phyloP scores from a whole-genome alignment of 2,329 filamentous ascomycete genomes.

The Nemania abortiva region DNA sequence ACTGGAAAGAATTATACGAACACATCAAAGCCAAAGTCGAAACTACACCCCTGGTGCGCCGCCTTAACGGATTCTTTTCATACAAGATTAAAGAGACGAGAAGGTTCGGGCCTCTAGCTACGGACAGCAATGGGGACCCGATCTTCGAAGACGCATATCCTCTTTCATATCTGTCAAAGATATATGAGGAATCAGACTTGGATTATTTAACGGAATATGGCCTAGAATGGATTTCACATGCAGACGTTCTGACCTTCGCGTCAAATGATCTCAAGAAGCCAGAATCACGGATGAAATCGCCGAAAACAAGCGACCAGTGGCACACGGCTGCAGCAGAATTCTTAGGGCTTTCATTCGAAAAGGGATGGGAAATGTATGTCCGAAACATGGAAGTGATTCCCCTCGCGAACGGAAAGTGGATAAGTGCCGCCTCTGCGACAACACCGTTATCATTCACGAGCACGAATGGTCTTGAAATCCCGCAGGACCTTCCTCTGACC shows the following conservation, averaged over 20 bases:
- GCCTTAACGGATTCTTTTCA: conserved; percentile 16
- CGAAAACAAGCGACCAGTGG: conserved; percentile 38
- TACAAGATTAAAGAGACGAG: background rate
- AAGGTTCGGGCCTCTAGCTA: background rate
- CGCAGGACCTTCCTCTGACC: conserved; percentile 1
- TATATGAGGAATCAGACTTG: conserved; percentile 38
- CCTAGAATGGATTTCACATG: background rate
- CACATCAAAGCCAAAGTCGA: background rate
- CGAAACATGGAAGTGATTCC: conserved; percentile 39
- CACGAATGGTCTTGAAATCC: conserved; percentile 32
- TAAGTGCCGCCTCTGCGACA: background rate
- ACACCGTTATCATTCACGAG: conserved; percentile 30
- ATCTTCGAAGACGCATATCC: conserved; percentile 9
- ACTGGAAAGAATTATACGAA: conserved; percentile 21
- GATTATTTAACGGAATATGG: background rate
- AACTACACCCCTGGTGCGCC: conserved; percentile 44
- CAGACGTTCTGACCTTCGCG: conserved; percentile 7
- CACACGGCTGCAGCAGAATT: conserved; percentile 41
- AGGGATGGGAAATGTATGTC: too few relatives aligned
- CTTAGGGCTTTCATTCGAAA: conserved; percentile 17
- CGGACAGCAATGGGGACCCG: background rate
- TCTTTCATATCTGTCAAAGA: background rate
- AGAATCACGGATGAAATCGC: conserved; percentile 35
- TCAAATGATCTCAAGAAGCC: conserved; percentile 24
- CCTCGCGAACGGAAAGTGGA: conserved; percentile 40